Evolutionary conservation across 2,329 filamentous ascomycete species (phyloP).

Genomic region (Trichoderma simmonsii): DNA sequence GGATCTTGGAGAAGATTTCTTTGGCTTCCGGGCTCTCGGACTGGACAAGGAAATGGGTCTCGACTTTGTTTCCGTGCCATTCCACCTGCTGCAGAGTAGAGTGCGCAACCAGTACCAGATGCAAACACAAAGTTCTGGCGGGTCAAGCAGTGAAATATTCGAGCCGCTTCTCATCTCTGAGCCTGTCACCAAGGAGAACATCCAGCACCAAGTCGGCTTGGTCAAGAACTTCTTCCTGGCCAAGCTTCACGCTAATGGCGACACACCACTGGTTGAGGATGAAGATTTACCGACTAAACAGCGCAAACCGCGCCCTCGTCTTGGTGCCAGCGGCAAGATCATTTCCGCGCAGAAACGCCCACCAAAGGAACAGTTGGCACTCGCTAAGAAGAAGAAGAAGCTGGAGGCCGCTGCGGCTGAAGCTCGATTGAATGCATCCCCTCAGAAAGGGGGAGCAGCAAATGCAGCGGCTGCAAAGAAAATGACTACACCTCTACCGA

Average conservation of each 20-base stretch:
- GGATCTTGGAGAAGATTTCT: constrained; percentile 97
- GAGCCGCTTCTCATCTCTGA: constrained; percentile 67
- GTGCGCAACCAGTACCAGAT: constrained; percentile 82
- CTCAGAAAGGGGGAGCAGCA: constrained; percentile 35
- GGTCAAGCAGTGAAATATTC: constrained; percentile 60
- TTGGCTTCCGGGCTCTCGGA: constrained; percentile 93
- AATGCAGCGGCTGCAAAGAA: constrained; percentile 52
- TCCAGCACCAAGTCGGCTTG: constrained; percentile 78
- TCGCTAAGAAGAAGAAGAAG: constrained; percentile 87
- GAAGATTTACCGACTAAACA: constrained; percentile 94
- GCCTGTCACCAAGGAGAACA: constrained; percentile 73
- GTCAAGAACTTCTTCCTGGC: constrained; percentile 88
- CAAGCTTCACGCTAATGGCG: constrained; percentile 78
- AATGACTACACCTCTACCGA: constrained; percentile 40
- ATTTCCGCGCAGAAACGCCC: constrained; percentile 79
- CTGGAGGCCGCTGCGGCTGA: constrained; percentile 58
- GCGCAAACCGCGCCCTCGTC: constrained; percentile 65
- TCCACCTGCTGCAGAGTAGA: constrained; percentile 89
- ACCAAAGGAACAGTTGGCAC: constrained; percentile 75
- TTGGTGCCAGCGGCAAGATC: constrained; percentile 76
- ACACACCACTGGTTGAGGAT: constrained; percentile 85
- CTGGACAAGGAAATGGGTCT: constrained; percentile 88
- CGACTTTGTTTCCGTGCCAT: constrained; percentile 81
- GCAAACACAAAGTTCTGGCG: constrained; percentile 62
- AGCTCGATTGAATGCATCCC: constrained; percentile 39